Evolutionary conservation across 2,329 filamentous ascomycete genomes (phyloP), one percentile per base, ranked within the genome.

Genomic region (Nannizziopsis arthrosporioides): DNA sequence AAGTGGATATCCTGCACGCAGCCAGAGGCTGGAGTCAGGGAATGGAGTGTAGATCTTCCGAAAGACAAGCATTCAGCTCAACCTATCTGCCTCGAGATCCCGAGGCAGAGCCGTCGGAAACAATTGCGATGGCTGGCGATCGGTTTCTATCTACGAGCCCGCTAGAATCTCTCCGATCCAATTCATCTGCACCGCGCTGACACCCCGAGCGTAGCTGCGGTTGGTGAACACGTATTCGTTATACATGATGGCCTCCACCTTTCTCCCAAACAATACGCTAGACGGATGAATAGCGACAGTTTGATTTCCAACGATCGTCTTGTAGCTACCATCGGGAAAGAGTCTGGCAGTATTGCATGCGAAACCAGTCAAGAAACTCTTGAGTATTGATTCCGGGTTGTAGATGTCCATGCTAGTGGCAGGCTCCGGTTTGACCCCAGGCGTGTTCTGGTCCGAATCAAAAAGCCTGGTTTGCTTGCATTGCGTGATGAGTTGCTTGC

Each of bases 201-300:
- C 78, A 2, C 75, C 73, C 42, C 77, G 68, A 11, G 76, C 79
- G 65, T 80, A 82, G 47, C 75, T 76, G 54, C 75, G 75, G 38
- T 74, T 80, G 15, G 79, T 82, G 57, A 77, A 82, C 2, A 82
- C 76, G 60, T 78, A 81, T 60, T 82, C 78, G 51, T 76, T 78
- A 56, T 80, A 82, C 60, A 82, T 68, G 46, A 82, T 78, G 1
- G 75, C 78, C 61, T 80, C 77, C 5, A 78, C 68, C 54, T 76
- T 77, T 57, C 73, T 73, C 15, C 76, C 75, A 56, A 77, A 78
- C 5, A 81, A 60, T 11, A 78, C 75, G 51, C 75, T 80, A 6
- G 73, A 75, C 0, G 78, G 78, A 50, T 82, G 79, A 35, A 82
- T 80, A 0, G 77, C 72, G 1, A 82, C 77, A 0, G 70, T 72